Evolutionary conservation across 441 rosid genomes (phyloP), one percentile per base, ranked within the genome.

Genomic region (Brassica hybrid): DNA sequence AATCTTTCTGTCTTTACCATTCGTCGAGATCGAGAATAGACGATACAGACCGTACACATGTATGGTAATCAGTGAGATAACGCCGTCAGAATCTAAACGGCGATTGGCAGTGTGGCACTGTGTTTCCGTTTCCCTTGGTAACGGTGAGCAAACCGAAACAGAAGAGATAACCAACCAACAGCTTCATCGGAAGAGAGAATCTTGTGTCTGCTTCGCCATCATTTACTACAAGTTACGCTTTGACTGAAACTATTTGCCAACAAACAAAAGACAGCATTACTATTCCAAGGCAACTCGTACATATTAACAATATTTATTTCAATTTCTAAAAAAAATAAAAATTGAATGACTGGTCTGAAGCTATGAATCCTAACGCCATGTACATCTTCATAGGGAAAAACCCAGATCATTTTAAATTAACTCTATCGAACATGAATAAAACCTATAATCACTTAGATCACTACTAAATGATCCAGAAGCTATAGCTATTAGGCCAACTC

Each of bases 121-220:
- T 14, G 58, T 12, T 27, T 41, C 61, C 48, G 58, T 63, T 65
- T 69, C 16, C 57, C 32, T n/a, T 10, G 68, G 12, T 74, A 74
- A 79, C 72, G 73, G 76, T 64, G 76, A 79, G 50, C 54, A 41
- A 62, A 41, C 74, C 70, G 14, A 38, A 73, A 73, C 70, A 43
- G 60, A 58, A 18, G 60, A 63, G 25, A 25, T 5, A 30, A 30
- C 5, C 41, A 68, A 27, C 75, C 71, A 74, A 75, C 76, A 79
- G 65, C 12, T 65, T 4, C 79, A 70, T 75, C 65, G 82, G 76
- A 72, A 79, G 73, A 65, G 21, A 58, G 25, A 75, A 79, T 75
- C 76, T 79, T 75, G 82, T 79, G 82, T 79, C 79, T 79, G 82
- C 72, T 74, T 74, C 72, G 50, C 72, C 58, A 79, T 69, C 71